Evolutionary conservation across 2,329 filamentous ascomycete genomes (phyloP).

Genomic region (Pseudogymnoascus sp.): DNA sequence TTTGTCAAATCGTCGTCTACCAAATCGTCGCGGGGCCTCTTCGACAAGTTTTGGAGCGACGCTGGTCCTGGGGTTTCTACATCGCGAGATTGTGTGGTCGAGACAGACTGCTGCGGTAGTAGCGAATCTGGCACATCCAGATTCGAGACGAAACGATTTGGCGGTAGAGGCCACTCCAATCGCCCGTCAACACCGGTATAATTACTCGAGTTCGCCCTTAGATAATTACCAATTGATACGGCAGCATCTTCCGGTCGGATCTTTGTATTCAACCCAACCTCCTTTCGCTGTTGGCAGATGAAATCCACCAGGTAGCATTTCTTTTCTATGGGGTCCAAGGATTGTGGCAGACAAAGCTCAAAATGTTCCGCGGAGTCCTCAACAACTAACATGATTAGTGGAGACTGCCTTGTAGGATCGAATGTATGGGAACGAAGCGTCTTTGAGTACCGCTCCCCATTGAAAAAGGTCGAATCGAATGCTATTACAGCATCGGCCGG

Average conservation of each 20-base stretch:
- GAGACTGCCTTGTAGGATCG: constrained; percentile 13
- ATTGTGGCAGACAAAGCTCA: constrained; percentile 20
- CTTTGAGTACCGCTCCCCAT: constrained; percentile 4
- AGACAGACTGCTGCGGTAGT: constrained; percentile 8
- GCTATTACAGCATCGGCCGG: constrained; percentile 14
- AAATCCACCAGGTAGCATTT: constrained; percentile 20
- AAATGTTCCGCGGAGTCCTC: constrained; percentile 26
- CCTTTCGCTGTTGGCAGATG: constrained; percentile 18
- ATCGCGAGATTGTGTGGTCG: constrained; percentile 15
- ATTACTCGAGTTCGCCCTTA: constrained; percentile 9
- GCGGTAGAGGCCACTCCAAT: constrained; percentile 14
- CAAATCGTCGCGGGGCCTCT: constrained; percentile 13
- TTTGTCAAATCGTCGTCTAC: constrained; percentile 6
- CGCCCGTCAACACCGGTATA: not conserved
- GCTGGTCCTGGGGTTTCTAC: not conserved
- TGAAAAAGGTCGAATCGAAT: constrained; percentile 11
- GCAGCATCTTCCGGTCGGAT: constrained; percentile 20
- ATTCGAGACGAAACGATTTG: not conserved
- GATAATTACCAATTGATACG: constrained; percentile 18
- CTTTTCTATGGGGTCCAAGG: constrained; percentile 15
- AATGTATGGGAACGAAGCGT: constrained; percentile 7
- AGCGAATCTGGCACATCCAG: constrained; percentile 5
- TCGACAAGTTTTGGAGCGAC: constrained; percentile 7
- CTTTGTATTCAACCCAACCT: constrained; percentile 18
- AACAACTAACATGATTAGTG: constrained; percentile 21